phyloP scores from a whole-genome alignment of 495 filamentous ascomycete species.

The Cairneyella variabilis region DNA sequence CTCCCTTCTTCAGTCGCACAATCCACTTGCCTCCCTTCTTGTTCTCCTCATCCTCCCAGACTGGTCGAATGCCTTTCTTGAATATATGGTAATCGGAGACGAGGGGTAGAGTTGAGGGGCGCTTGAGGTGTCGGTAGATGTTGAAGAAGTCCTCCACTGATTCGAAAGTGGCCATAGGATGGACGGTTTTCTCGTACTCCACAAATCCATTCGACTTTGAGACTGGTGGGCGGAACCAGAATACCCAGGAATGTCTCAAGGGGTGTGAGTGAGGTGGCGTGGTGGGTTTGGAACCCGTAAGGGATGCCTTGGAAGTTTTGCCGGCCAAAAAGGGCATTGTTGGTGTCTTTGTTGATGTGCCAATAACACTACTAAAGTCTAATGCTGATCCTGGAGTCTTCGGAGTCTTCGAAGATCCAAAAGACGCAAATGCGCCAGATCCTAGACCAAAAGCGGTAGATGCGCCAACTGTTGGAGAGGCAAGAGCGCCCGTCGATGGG shows the following conservation, averaged over 20 bases:
- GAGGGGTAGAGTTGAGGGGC: slow-evolving; percentile 79
- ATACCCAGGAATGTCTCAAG: slow-evolving; percentile 86
- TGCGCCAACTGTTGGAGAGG: slow-evolving; percentile 81
- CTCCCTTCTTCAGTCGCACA: slow-evolving; percentile 90
- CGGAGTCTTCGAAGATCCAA: slow-evolving; percentile 79
- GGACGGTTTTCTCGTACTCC: slow-evolving; percentile 96
- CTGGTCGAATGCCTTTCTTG: slow-evolving; percentile 92
- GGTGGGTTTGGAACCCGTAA: slow-evolving; percentile 34
- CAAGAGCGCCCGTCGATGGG: slow-evolving; percentile 64
- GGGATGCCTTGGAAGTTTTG: slow-evolving; percentile 36
- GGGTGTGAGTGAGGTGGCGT: slow-evolving; percentile 47
- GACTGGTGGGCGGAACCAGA: slow-evolving; percentile 94
- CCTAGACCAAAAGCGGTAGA: slow-evolving; percentile 93
- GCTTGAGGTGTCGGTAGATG: slow-evolving; percentile 87
- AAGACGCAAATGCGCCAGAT: slow-evolving; percentile 93
- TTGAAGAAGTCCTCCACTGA: slow-evolving; percentile 90
- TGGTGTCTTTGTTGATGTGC: slow-evolving; percentile 62
- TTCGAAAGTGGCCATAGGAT: slow-evolving; percentile 74
- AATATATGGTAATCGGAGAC: slow-evolving; percentile 99
- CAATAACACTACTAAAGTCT: slow-evolving; percentile 61
- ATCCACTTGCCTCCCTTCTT: slow-evolving; percentile 97
- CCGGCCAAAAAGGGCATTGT: slow-evolving; percentile 46
- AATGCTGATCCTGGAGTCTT: slow-evolving; percentile 82
- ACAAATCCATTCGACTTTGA: slow-evolving; percentile 83
- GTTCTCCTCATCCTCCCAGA: slow-evolving; percentile 98